Base-by-base conservation (phyloP, 345 rosid genomes). In the Tarenaya hassleriana region DNA sequence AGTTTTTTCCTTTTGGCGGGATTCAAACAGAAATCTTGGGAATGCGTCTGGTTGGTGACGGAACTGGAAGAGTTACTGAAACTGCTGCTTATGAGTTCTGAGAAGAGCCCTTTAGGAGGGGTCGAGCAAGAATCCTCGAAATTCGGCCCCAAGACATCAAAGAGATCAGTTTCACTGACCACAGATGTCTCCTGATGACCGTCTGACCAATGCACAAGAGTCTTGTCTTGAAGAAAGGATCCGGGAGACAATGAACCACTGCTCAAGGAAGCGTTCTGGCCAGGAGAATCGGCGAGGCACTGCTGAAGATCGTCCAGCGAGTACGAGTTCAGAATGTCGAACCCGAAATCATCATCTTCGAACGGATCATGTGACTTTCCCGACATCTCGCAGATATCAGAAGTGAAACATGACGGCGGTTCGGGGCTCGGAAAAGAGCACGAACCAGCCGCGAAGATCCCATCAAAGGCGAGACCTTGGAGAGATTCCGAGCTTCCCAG, bases 51-150 rank as follows among this genome's bases (percentile, higher is more conserved):
- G 35, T 33, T 33, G 10, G 69, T 64, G 45, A 56, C 59, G 47
- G 50, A 55, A 34, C 49, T 62, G 15, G 76, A 67, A 65, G 40
- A 71, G 51, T 64, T 52, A 47, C 83, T 72, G 44, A 88, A 79
- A 52, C 81, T 81, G 70, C 69, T 75, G 27, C 81, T 70, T 45
- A 94, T 94, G 56, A 82, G 73, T 69, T 83, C 88, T 14, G 95
- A 85, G 72, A 85, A 88, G 21, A 85, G 57, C 35, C 90, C 95
- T 66, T 78, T 85, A 33, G 67, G 56, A 5, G 73, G 73, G 12
- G 29, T 40, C 35, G 33, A 47, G 43, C 74, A 49, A 16, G 34
- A 46, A 15, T 49, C 62, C 18, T 34, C 52, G 32, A 58, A 68
- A 24, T 34, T 64, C 34, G 67, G 50, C 34, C 83, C 80, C 12